A percentile compares a stretch with the other conserved stretches of the same genome.
These are phyloP conservation scores for Nakazawaea pomicola DNA, from an alignment of 805 yeast species.

Conservation along the genomic window DNA sequence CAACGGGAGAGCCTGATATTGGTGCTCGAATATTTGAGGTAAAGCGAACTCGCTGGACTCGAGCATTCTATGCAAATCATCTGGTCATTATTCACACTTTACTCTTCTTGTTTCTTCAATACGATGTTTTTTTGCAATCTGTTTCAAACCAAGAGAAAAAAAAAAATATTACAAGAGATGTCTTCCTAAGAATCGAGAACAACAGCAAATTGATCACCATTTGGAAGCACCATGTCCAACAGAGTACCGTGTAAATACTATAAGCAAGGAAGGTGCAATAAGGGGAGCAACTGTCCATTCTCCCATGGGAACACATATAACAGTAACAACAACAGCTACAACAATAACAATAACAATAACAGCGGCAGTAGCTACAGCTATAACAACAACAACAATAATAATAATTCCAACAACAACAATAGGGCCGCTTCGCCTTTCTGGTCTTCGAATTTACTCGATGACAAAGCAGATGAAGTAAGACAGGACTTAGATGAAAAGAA, in stretches of 20 bases:
- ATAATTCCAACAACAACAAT: constrained; percentile 4
- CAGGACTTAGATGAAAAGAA: constrained; percentile 19
- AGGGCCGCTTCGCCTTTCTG: constrained; percentile 17
- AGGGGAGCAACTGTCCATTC: constrained; percentile 38
- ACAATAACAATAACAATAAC: no score
- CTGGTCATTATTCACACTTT: no score
- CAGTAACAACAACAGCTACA: constrained; percentile 7
- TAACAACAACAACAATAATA: constrained; percentile 9
- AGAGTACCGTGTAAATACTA: constrained; percentile 38
- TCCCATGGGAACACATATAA: constrained; percentile 29
- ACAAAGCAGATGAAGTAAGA: constrained; percentile 23
- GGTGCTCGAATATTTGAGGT: constrained; percentile 65
- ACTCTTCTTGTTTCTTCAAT: neutral
- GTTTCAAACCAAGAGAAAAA: neutral
- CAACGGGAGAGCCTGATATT: constrained; percentile 82
- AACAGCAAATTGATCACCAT: neutral
- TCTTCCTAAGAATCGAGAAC: constrained; percentile 5
- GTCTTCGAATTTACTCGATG: constrained; percentile 18
- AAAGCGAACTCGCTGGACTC: constrained; percentile 59
- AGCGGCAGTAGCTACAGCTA: constrained; percentile 10
- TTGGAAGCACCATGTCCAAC: constrained; percentile 17
- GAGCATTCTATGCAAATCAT: constrained; percentile 93
- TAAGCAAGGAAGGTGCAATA: constrained; percentile 37
- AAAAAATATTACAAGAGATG: neutral
- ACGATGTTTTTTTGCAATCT: neutral